Base-by-base conservation (phyloP, 768 basidiomycete species). In the Naganishia antarctica region DNA sequence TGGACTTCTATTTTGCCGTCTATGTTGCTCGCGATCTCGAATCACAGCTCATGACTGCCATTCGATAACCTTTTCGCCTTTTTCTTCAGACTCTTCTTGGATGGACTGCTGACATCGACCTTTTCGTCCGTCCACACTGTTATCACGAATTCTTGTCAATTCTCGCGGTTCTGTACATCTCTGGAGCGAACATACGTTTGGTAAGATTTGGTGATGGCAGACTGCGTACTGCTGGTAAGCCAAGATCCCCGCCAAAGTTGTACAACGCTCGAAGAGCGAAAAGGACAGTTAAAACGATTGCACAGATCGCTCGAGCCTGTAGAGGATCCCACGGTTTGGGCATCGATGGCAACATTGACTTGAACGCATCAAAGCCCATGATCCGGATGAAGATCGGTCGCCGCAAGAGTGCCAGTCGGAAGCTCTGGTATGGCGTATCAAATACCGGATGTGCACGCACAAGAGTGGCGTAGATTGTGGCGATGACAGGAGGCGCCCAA, bases 361-460 rank as follows among this genome's bases (percentile, higher is more conserved):
- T 85, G 47, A 47, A 46, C 46, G 60, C 84, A 26, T 84, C 78
- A 60, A 82, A 69, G 6, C 81, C 79, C 11, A 81, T 74, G 11
- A 86, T 69, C 18, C 85, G 71, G 4, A 73, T 87, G 85, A 43
- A 82, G 60, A 29, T 86, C 84, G 0, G 82, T 83, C 86, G 86
- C 43, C 67, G 57, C 49, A 60, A 28, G 34, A 32, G 21, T 53
- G 60, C 61, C 59, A 57, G 31, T 57, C 53, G 32, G 4, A 57
- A 16, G 4, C 34, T 31, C 37, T 51, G 29, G 23, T 41, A 53
- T 0, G 62, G 62, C 3, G 21, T 21, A 28, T 45, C 40, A 43
- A 48, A 92, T 76, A 88, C 87, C 0, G 90, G 88, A 73, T 93
- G 90, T 1, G 88, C 86, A 67, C 91, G 89, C 9, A 90, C 91